phyloP scores from a whole-genome alignment of 1,284 basidiomycete species.

The Tilletia horrida region DNA sequence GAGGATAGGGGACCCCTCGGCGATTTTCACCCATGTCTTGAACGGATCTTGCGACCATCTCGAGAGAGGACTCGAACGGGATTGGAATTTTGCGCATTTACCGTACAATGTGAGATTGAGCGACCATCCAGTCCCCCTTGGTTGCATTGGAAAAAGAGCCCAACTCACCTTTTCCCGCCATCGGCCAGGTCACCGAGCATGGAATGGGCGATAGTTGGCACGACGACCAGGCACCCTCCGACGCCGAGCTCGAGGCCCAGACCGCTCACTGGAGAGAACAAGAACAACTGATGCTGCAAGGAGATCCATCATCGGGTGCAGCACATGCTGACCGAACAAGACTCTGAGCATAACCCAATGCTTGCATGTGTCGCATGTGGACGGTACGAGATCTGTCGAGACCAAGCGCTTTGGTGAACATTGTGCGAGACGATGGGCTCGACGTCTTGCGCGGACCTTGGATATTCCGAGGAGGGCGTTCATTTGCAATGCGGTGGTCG shows the following conservation, averaged over 20 bases:
- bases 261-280: not conserved
- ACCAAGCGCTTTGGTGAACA: no score
- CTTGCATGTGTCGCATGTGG: no score
- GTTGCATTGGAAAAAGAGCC: no score
- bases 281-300: not conserved
- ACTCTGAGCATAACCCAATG: no score
- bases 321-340: no score
- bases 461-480: no score
- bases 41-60: slow-evolving; percentile 45
- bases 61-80: slow-evolving; percentile 63
- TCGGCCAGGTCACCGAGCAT: slow-evolving; percentile 10
- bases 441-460: no score
- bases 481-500: no score
- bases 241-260: not conserved
- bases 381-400: no score
- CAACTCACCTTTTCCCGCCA: no score
- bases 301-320: not conserved
- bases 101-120: slow-evolving; percentile 35
- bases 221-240: slow-evolving; percentile 16
- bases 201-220: slow-evolving; percentile 16
- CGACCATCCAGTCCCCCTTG: no score
- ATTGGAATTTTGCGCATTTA: slow-evolving; percentile 64
- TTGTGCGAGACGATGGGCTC: no score
- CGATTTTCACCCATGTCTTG: slow-evolving; percentile 21
- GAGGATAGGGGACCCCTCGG: not conserved